These are phyloP conservation scores for Naumovozyma baii DNA, from an alignment of 805 yeast species.

Conservation along the genomic window DNA sequence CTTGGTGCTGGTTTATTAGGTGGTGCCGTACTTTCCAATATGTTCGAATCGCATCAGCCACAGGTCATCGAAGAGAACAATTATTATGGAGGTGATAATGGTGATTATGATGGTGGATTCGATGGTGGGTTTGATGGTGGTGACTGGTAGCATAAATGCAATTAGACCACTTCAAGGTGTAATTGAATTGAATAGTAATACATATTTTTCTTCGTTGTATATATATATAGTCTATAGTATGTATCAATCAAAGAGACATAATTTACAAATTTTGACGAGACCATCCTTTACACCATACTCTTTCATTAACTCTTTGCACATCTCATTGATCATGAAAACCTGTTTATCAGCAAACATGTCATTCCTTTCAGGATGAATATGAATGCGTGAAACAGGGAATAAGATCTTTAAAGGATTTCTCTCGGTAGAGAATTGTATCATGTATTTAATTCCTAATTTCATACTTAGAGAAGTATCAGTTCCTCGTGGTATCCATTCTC, in stretches of 20 bases:
- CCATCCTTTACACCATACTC: background rate
- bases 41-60: conserved; percentile 26
- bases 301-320: background rate
- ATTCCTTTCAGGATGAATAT: too few relatives aligned
- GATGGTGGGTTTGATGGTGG: conserved; percentile 23
- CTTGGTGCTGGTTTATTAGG: conserved; percentile 57
- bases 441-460: too few relatives aligned
- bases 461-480: too few relatives aligned
- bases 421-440: too few relatives aligned
- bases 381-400: too few relatives aligned
- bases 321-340: too few relatives aligned
- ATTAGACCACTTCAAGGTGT: too few relatives aligned
- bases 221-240: conserved; percentile 9
- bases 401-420: too few relatives aligned
- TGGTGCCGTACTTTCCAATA: conserved; percentile 44
- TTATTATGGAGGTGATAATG: conserved; percentile 31
- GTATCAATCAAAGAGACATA: conserved; percentile 4
- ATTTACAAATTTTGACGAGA: too few relatives aligned
- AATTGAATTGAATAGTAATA: conserved; percentile 10
- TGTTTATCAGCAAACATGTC: too few relatives aligned
- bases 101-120: conserved; percentile 24
- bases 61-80: conserved; percentile 29
- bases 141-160: too few relatives aligned
- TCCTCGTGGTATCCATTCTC: too few relatives aligned
- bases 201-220: conserved; percentile 17